Conservation (phyloP, 306 rosid species). For the Glycine tomentella region DNA sequence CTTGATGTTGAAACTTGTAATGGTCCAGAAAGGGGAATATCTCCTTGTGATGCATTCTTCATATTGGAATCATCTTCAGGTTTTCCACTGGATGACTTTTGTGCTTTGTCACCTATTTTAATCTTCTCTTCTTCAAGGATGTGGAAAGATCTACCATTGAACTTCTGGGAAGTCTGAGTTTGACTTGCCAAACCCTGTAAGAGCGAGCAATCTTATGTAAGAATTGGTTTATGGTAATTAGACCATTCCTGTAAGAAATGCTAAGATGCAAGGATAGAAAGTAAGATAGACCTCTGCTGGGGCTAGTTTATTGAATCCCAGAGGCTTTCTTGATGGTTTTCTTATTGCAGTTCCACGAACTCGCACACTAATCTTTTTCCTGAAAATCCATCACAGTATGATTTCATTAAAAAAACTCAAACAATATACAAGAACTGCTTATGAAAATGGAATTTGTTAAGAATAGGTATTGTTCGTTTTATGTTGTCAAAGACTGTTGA, state of each 20-base stretch:
- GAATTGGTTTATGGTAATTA: conserved; percentile 26
- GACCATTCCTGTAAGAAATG: conserved; percentile 13
- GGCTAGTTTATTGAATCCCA: conserved; percentile 70
- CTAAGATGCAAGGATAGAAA: conserved; percentile 26
- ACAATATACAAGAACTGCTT: conserved; percentile 11
- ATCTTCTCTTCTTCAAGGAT: conserved; percentile 56
- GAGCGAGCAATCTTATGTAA: conserved; percentile 28
- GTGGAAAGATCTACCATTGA: conserved; percentile 54
- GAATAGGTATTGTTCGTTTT: background rate
- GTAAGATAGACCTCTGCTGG: conserved; percentile 72
- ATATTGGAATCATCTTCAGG: conserved; percentile 72
- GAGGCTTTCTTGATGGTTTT: conserved; percentile 75
- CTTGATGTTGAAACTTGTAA: conserved; percentile 90
- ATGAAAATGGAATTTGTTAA: conserved; percentile 13
- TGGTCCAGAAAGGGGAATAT: conserved; percentile 87
- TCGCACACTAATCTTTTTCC: conserved; percentile 79
- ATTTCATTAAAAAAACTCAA: conserved; percentile 12
- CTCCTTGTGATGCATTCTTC: conserved; percentile 91
- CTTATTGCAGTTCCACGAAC: conserved; percentile 74
- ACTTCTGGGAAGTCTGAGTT: conserved; percentile 55
- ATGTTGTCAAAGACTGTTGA: background rate
- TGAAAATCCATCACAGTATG: conserved; percentile 56
- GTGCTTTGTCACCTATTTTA: conserved; percentile 45
- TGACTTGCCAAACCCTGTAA: conserved; percentile 66
- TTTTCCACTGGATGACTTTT: conserved; percentile 60